Base-by-base conservation (phyloP, 2,329 filamentous ascomycete species). In the Pseudogymnoascus sp. region DNA sequence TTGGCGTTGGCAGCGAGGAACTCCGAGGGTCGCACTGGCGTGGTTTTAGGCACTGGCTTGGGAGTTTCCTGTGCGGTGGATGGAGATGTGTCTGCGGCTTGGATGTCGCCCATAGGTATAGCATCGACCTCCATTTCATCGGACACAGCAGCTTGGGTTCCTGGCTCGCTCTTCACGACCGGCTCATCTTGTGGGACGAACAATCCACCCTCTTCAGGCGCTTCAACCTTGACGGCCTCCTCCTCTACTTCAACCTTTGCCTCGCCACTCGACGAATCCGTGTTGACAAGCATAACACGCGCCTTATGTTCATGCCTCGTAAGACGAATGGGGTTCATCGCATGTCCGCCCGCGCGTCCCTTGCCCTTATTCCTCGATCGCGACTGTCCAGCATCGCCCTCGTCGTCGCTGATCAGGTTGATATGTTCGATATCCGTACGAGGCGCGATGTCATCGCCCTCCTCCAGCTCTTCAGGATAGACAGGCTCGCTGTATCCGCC, bases 381-480 rank as follows among this genome's bases (percentile, higher is more conserved):
- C 21, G 40, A 44, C 13, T 28, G 26, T 6, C 50, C 62, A 40
- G 62, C 36, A 5, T 68, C 65, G 6, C 67, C 66, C 2, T 69
- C 68, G 19, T 68, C 66, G 26, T 68, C 68, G 0, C 65, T 66
- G 13, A 65, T 36, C 2, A 68, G 28, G 60, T 71, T 72, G 26
- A 73, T 72, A 4, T 63, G 40, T 42, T 72, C 69, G n/a, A 73
- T 72, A 44, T 73, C 67, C n/a, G 72, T 64, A 65, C 68, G 65
- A 17, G 60, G 60, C 15, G 63, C 47, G 6, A 47, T 28, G 19
- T 42, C 28, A 23, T 60, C 64, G n/a, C 66, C 65, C 8, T 69
- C 68, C 17, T 72, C 68, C 31, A 71, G 67, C 17, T 61, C 64
- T 31, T 67, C 67, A n/a, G 70, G 69, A 62, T 73, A 73, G 33